phyloP scores from a whole-genome alignment of 73 alveolate species.

The Paramecium sexaurelia region DNA sequence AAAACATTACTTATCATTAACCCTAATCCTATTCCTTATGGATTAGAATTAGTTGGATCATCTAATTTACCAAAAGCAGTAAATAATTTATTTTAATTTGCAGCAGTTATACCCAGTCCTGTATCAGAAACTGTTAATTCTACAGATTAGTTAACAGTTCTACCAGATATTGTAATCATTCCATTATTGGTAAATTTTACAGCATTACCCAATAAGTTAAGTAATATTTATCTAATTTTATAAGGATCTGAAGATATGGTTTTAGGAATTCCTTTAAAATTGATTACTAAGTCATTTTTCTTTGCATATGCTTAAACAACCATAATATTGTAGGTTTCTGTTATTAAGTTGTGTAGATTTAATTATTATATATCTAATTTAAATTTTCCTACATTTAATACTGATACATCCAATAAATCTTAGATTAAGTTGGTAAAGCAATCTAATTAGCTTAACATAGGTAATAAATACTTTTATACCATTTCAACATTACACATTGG shows the following conservation, averaged over 20 bases:
- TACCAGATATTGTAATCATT: background rate
- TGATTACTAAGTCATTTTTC: background rate
- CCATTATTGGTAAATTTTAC: constrained; percentile 59
- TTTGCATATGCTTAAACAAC: constrained; percentile 32
- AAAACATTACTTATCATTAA: constrained; percentile 71
- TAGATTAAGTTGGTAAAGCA: constrained; percentile 25
- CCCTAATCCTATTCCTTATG: constrained; percentile 82
- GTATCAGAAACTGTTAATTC: constrained; percentile 56
- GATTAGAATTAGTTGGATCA: constrained; percentile 64
- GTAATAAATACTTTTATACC: background rate
- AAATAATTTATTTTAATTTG: constrained; percentile 66
- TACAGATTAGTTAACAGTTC: background rate
- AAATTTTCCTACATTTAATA: constrained; percentile 27
- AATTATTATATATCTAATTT: background rate
- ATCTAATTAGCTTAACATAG: constrained; percentile 22
- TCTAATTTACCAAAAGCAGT: constrained; percentile 79
- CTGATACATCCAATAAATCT: constrained; percentile 35
- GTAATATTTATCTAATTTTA: constrained; percentile 52
- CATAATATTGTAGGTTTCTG: constrained; percentile 10
- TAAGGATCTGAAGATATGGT: constrained; percentile 45
- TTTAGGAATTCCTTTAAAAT: constrained; percentile 7
- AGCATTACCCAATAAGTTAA: constrained; percentile 62
- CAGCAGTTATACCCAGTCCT: constrained; percentile 71
- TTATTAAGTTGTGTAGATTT: background rate
- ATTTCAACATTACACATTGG: constrained; percentile 53